Evolutionary conservation across 495 filamentous ascomycete species (phyloP), one percentile per base, ranked within the genome.

Genomic region (Pseudevernia furfuracea): DNA sequence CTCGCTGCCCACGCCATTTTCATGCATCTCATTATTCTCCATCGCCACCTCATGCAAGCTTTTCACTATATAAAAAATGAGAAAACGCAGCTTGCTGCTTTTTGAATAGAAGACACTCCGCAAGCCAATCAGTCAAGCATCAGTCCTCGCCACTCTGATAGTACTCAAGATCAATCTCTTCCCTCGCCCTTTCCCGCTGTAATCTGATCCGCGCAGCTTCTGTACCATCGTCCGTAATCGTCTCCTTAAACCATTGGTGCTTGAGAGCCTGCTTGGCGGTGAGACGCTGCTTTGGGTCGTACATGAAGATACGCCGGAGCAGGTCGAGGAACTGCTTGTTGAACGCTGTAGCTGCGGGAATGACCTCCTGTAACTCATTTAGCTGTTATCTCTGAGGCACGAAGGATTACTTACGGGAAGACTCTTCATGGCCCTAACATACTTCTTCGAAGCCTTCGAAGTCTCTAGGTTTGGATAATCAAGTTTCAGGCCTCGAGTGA

Each of bases 171-270:
- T 64, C 62, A 44, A 58, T 25, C 34, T 55, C 39, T 30, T 64
- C 55, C 19, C 41, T 46, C n/a, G 53, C 56, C 34, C 53, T 36
- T 69, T 79, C 72, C 60, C 82, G 77, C 66, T 87, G 82, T 53
- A 81, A 63, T 48, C 82, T 80, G 60, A 95, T 89, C 68, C 88
- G 87, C 36, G 86, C 81, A 44, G 94, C 94, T 77, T 97, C 95
- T 28, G 92, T 97, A 43, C 94, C 94, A 72, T 98, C 94, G 71
- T 98, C 94, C 28, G 88, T 83, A 4, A 88, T 79, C 10, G 80
- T 79, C 74, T 97, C 93, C 68, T 86, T 87, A 78, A 98, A 98
- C 94, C 94, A 98, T 0, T 88, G 85, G 71, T 98, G 94, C 65
- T 93, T 85, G 53, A 98, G 78, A 11, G 94, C 94, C 70, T 95